Conservation (phyloP, 805 yeast species). For the Kockiozyma suomiensis region DNA sequence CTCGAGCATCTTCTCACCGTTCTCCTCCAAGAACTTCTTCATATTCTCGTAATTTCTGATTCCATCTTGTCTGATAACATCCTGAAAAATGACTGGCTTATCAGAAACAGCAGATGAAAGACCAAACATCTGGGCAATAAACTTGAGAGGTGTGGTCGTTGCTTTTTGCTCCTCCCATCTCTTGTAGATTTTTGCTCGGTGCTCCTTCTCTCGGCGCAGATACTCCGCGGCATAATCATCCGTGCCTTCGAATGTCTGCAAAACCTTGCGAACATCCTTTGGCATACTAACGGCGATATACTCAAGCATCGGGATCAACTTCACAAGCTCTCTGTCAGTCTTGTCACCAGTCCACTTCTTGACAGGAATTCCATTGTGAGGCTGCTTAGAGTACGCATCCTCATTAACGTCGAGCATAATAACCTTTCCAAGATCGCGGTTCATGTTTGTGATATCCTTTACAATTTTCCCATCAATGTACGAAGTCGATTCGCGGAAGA, state of each 20-base stretch:
- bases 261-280: slow-evolving; percentile 86
- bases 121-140: slow-evolving; percentile 35
- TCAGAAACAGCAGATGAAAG: slow-evolving; percentile 47
- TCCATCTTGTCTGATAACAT: slow-evolving; percentile 86
- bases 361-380: slow-evolving; percentile 89
- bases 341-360: slow-evolving; percentile 84
- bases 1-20: slow-evolving; percentile 58
- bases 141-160: slow-evolving; percentile 12
- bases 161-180: slow-evolving; percentile 47
- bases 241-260: slow-evolving; percentile 71
- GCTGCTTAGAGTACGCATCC: slow-evolving; percentile 76
- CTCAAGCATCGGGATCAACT: slow-evolving; percentile 89
- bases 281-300: slow-evolving; percentile 86
- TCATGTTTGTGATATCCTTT: slow-evolving; percentile 86
- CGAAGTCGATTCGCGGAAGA: slow-evolving; percentile 88
- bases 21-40: slow-evolving; percentile 81
- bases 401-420: slow-evolving; percentile 77
- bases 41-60: slow-evolving; percentile 83
- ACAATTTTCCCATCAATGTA: slow-evolving; percentile 85
- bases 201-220: slow-evolving; percentile 69
- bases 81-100: slow-evolving; percentile 74
- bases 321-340: slow-evolving; percentile 74
- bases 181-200: slow-evolving; percentile 62
- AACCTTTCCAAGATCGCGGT: slow-evolving; percentile 85
- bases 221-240: slow-evolving; percentile 75